Evolutionary conservation across 805 yeast genomes (phyloP).

Genomic region (Schizosaccharomyces cryophilus): DNA sequence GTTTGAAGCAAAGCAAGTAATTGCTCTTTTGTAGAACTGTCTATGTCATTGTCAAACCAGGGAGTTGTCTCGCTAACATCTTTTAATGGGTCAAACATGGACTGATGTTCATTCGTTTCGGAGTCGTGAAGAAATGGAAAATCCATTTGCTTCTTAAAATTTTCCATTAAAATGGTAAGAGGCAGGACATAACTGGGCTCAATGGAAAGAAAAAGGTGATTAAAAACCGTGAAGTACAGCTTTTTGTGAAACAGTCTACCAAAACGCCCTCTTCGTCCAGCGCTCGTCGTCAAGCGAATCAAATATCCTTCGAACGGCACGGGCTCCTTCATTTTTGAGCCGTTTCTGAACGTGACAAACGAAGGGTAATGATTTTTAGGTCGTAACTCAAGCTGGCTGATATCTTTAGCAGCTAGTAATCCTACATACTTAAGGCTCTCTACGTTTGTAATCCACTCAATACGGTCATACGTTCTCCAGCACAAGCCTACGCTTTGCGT

Average conservation of each 20-base stretch:
- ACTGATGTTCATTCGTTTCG: not conserved
- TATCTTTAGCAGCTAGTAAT: slow-evolving; percentile 19
- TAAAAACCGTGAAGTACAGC: slow-evolving; percentile 39
- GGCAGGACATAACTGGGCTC: not conserved
- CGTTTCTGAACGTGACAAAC: slow-evolving; percentile 6
- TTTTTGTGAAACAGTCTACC: slow-evolving; percentile 25
- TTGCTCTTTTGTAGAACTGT: not conserved
- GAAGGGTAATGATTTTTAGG: slow-evolving; percentile 13
- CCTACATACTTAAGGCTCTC: not conserved
- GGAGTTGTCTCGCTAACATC: not conserved
- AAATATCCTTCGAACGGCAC: slow-evolving; percentile 63
- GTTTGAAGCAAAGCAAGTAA: not conserved
- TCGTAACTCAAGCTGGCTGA: slow-evolving; percentile 39
- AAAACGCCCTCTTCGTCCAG: slow-evolving; percentile 19
- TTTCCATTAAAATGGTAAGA: not conserved
- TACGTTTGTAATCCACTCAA: slow-evolving; percentile 32
- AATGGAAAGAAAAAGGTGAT: slow-evolving; percentile 31
- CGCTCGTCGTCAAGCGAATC: slow-evolving; percentile 26
- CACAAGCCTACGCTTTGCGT: slow-evolving; percentile 24
- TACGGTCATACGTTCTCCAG: slow-evolving; percentile 45
- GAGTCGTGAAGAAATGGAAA: not conserved
- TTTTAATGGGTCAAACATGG: not conserved
- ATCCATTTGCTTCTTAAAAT: not conserved
- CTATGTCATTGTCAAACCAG: not conserved
- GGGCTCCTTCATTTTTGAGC: slow-evolving; percentile 28